phyloP scores from a whole-genome alignment of 345 rosid genomes.

The Eucalyptus urophylla region DNA sequence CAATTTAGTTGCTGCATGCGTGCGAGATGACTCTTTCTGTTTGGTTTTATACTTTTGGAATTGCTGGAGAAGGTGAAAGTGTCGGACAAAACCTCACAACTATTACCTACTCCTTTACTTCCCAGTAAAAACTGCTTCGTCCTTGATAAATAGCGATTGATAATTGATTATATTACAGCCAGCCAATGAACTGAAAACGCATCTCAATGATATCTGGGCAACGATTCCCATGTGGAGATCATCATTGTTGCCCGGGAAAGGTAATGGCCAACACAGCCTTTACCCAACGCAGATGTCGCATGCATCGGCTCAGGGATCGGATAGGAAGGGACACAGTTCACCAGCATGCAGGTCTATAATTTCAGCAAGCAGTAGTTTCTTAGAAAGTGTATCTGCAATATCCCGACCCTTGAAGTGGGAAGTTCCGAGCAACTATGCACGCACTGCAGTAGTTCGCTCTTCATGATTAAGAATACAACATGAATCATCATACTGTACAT shows the following conservation, averaged over 20 bases:
- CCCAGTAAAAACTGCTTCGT: rapidly evolving
- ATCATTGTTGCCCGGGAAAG: not conserved
- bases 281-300: not conserved
- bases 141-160: not conserved
- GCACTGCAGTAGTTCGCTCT: not conserved
- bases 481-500: not conserved
- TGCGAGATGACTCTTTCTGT: not conserved
- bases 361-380: not conserved
- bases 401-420: not conserved
- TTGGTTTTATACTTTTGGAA: rapidly evolving
- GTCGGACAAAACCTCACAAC: not conserved
- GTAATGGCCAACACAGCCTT: not conserved
- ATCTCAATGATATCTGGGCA: not conserved
- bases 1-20: not conserved
- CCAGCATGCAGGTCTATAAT: not conserved
- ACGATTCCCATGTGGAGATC: not conserved
- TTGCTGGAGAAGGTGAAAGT: not conserved
- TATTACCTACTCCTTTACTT: not conserved
- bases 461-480: not conserved
- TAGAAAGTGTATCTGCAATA: not conserved
- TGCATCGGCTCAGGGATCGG: not conserved
- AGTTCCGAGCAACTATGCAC: not conserved
- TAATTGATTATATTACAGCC: rapidly evolving
- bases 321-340: not conserved
- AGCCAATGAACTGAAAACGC: not conserved